Evolutionary conservation across 495 filamentous ascomycete genomes (phyloP), one percentile per base, ranked within the genome.

Genomic region (Xylaria cubensis): DNA sequence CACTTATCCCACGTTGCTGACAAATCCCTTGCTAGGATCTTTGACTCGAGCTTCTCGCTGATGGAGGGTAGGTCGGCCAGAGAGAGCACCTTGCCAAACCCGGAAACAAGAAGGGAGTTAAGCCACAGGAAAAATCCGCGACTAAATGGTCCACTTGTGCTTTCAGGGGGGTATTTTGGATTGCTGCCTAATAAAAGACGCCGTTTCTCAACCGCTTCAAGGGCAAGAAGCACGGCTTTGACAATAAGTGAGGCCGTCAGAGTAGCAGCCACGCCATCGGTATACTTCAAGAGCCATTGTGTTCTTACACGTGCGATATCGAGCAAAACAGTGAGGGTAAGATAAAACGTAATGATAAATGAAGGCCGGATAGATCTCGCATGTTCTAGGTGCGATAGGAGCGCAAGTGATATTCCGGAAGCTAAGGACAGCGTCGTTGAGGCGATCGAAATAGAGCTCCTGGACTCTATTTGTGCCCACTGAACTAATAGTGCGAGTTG

Each of bases 241-340:
- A 78, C 73, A 5, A 51, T 73, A 2, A 81, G 66, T 3, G 67
- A 66, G 9, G 78, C 72, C 1, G 73, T 71, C 19, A 75, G 74
- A 21, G 79, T 59, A 15, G 59, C 65, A n/a, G 72, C 74, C 63
- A 79, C 67, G 50, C 34, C 56, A 8, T 55, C 21, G 50, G 70
- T 62, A 1, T 24, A 21, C 21, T 53, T 64, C 7, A 74, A 69
- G 55, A 84, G 74, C 85, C 87, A 91, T 63, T 79, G 73, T 10
- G 78, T 86, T 9, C 85, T 75, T 3, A 76, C 69, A 50, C 78
- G 81, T 17, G 79, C 85, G 58, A 81, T 80, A 77, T 91, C 89
- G 64, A 91, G 87, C 15, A 90, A 71, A 13, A 88, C 69, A 0
- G 88, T 86, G 71, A 86, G 74, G 46, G 90, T 79, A 3, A 93